Conservation (phyloP, 73 alveolate genomes). For the Paramecium pentaurelia region DNA sequence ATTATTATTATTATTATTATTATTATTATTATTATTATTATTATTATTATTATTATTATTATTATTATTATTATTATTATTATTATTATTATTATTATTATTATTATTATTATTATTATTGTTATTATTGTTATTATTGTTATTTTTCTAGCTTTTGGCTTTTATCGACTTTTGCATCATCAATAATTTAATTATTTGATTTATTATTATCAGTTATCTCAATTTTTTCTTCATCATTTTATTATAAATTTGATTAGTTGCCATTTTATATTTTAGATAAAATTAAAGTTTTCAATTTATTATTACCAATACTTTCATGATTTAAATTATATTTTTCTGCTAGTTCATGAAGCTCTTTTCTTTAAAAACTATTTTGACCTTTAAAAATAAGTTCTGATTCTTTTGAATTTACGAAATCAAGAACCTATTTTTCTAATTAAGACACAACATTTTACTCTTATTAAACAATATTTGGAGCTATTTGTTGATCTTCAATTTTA, state of each 20-base stretch:
- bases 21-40: not conserved
- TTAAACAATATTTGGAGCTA: not conserved
- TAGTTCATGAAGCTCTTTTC: slow-evolving; percentile 66
- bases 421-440: not conserved
- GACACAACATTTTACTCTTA: not conserved
- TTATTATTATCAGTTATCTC: not conserved
- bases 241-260: not conserved
- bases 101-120: not conserved
- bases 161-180: not conserved
- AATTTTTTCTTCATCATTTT: not conserved
- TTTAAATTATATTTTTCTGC: slow-evolving; percentile 62
- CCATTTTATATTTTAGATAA: not conserved
- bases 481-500: not conserved
- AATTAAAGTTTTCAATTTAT: not conserved
- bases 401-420: not conserved
- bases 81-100: not conserved
- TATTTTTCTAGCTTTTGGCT: not conserved
- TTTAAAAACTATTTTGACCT: slow-evolving; percentile 64
- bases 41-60: not conserved
- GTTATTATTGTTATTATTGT: not conserved
- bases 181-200: not conserved
- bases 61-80: not conserved
- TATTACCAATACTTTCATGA: slow-evolving; percentile 69
- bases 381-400: slow-evolving; percentile 13
- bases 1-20: not conserved